Evolutionary conservation across 257 asterid species (phyloP).

Genomic region (Solanum peruvianum): DNA sequence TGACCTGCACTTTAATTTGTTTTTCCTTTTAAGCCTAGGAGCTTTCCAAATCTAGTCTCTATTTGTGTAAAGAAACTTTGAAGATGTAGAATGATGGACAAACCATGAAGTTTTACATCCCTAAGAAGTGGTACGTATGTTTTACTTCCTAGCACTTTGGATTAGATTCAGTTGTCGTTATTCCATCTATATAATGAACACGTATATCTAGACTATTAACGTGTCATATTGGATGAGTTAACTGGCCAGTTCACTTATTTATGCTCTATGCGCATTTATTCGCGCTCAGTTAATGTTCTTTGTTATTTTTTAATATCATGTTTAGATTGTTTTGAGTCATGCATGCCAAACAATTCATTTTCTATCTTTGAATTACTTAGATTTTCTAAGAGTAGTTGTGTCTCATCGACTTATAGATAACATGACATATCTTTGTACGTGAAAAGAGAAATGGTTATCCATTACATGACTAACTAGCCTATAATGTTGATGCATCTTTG

Average conservation of each 20-base stretch:
- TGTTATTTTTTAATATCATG: background rate
- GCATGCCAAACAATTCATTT: background rate
- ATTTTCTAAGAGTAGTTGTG: background rate
- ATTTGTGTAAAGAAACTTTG: background rate
- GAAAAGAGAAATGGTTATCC: background rate
- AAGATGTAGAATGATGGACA: constrained; percentile 67
- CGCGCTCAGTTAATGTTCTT: constrained; percentile 51
- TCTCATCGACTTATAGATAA: background rate
- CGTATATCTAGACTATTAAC: background rate
- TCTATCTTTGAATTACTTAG: background rate
- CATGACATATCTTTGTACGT: background rate
- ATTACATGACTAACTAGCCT: background rate
- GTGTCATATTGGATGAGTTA: constrained; percentile 43
- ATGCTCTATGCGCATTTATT: constrained; percentile 68
- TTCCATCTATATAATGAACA: background rate
- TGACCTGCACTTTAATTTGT: background rate
- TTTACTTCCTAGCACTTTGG: background rate
- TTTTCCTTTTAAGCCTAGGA: background rate
- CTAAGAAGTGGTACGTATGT: constrained; percentile 42
- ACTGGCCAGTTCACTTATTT: constrained; percentile 50
- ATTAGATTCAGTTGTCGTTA: background rate
- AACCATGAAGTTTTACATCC: constrained; percentile 56
- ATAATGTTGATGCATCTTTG: background rate
- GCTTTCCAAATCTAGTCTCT: background rate
- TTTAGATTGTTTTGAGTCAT: background rate